Base-by-base conservation (phyloP, 306 rosid species). In the Lupinus albus region DNA sequence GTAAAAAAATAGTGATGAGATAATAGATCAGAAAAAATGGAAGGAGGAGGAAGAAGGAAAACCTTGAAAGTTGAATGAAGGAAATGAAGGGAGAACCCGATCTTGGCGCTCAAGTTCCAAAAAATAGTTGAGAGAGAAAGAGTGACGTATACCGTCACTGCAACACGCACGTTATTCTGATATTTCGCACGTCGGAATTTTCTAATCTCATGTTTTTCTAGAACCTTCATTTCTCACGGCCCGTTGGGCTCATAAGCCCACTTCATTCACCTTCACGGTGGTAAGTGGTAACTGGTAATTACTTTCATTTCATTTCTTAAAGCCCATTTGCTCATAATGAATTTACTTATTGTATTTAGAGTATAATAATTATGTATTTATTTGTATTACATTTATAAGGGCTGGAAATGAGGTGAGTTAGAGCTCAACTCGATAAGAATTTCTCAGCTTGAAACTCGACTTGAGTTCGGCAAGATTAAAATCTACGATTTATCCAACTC, bases 81-180 rank as follows among this genome's bases (percentile, higher is more conserved):
- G 59, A 21, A 45, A 78, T 58, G 69, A 49, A 63, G 55, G 25
- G 36, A 41, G 64, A 16, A 41, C 15, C 65, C 76, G 81, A 80
- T 76, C 62, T 62, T 81, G 38, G 78, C 79, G 78, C 72, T 72
- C 76, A 57, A 50, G 58, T 9, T 72, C 64, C 76, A 30, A 72
- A 66, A 45, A 62, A 25, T 25, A 54, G 47, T 47, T n/a, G 33
- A 28, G 33, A 25, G 38, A 39, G 63, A 36, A 44, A 11, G 68
- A 41, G 63, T 39, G 70, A 75, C 76, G 76, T 62, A 45, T 17
- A 53, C 30, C 7, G 64, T 44, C 7, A 54, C 48, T n/a, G 64
- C 71, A 63, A 64, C 81, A 39, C 68, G 62, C 49, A 77, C 61
- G 61, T 56, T 30, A 1, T 3, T 7, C 15, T 17, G 17, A 55